Conservation (phyloP, 1,139 yeast species). For the Protomyces arabidopsidicola region DNA sequence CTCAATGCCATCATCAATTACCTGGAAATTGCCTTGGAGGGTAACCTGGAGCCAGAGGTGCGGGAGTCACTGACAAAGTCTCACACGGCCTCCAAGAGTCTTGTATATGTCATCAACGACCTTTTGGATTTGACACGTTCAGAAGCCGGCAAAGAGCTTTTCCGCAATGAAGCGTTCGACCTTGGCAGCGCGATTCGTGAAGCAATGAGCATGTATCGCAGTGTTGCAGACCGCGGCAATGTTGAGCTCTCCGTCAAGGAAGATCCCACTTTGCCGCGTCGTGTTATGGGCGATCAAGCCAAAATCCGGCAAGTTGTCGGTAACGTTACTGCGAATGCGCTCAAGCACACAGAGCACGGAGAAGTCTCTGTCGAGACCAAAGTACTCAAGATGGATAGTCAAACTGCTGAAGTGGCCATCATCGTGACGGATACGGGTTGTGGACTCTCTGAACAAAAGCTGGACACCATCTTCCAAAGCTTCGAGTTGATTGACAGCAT, state of each 20-base stretch:
- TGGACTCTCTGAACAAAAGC: conserved; percentile 19
- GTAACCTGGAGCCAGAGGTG: conserved; percentile 5
- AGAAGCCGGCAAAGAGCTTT: conserved; percentile 23
- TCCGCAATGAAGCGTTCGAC: conserved; percentile 21
- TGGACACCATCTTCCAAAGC: conserved; percentile 22
- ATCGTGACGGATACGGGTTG: conserved; percentile 54
- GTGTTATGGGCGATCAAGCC: conserved; percentile 79
- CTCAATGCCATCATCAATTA: conserved; percentile 71
- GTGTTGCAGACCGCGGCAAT: conserved; percentile 10
- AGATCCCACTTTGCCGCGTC: conserved; percentile 58
- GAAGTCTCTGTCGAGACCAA: conserved; percentile 35
- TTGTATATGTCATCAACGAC: conserved; percentile 27
- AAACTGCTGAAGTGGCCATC: conserved; percentile 50
- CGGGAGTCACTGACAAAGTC: conserved; percentile 15
- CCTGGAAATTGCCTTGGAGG: conserved; percentile 26
- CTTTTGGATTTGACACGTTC: conserved; percentile 23
- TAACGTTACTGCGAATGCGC: conserved; percentile 82
- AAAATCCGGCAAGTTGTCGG: conserved; percentile 78
- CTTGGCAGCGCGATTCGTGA: conserved; percentile 14
- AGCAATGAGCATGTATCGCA: conserved; percentile 20
- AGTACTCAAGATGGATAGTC: neutral
- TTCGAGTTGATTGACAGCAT: conserved; percentile 13
- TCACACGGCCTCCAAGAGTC: conserved; percentile 23
- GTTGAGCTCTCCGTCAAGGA: conserved; percentile 8
- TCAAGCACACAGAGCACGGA: conserved; percentile 77